Evolutionary conservation across 169 alveolate genomes (phyloP).

Genomic region (Plasmodium sp.): DNA sequence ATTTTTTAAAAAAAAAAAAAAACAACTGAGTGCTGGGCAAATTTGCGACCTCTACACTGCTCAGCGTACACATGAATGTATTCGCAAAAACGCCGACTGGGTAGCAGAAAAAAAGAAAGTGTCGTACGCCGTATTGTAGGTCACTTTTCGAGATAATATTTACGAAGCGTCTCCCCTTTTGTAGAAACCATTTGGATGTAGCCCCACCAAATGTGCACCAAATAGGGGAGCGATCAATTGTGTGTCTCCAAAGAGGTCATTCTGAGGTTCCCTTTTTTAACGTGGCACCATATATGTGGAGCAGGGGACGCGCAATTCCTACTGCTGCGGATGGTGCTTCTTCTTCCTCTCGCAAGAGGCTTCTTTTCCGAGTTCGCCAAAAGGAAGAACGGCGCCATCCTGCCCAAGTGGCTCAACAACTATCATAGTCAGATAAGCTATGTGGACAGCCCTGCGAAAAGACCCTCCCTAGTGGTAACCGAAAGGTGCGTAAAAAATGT

Average conservation of each 20-base stretch:
- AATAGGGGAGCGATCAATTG: background rate
- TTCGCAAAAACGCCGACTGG: background rate
- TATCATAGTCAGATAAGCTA: background rate
- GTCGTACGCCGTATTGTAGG: background rate
- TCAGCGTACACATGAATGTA: background rate
- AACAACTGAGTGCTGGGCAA: background rate
- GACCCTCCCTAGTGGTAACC: constrained; percentile 59
- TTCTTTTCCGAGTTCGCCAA: background rate
- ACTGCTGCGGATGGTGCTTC: background rate
- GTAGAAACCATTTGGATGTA: background rate
- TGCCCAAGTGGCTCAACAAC: background rate
- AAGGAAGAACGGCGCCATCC: background rate
- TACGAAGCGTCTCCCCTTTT: background rate
- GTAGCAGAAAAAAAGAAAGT: background rate
- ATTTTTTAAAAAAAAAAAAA: background rate
- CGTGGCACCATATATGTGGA: background rate
- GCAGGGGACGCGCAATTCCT: background rate
- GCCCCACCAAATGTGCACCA: background rate
- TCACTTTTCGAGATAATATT: background rate
- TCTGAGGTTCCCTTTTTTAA: background rate
- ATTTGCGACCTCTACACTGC: background rate
- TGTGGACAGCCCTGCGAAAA: constrained; percentile 50
- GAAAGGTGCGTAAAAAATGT: constrained; percentile 53
- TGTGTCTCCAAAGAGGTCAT: background rate
- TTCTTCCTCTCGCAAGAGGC: background rate